Conservation (phyloP, 805 yeast species). For the Cyberlindnera maritima region DNA sequence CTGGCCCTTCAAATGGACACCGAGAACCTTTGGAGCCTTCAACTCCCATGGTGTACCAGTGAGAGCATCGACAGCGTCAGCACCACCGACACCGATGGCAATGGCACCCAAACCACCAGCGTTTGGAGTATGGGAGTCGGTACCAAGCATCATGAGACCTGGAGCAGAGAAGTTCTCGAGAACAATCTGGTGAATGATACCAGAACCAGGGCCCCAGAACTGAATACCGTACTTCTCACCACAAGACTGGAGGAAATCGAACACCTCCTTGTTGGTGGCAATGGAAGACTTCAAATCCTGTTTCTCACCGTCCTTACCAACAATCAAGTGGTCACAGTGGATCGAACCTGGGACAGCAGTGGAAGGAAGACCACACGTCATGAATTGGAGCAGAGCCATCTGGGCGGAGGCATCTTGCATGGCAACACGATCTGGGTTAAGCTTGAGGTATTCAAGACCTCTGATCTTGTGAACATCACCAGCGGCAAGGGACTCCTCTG, state of each 20-base stretch:
- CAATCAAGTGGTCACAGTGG: constrained; percentile 97
- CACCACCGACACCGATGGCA: constrained; percentile 99
- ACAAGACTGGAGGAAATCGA: constrained; percentile 89
- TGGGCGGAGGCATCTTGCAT: constrained; percentile 99
- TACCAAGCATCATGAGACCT: constrained; percentile 95
- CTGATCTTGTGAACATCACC: constrained; percentile 56
- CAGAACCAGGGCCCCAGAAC: constrained; percentile 99
- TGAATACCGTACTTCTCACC: constrained; percentile 95
- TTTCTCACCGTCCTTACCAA: constrained; percentile 91
- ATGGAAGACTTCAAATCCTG: constrained; percentile 79
- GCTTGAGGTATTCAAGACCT: constrained; percentile 87
- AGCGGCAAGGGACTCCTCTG: constrained; percentile 72
- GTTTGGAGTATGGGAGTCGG: constrained; percentile 98
- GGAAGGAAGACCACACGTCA: constrained; percentile 88
- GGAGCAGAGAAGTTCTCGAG: constrained; percentile 96
- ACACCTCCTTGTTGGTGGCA: constrained; percentile 88
- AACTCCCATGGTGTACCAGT: constrained; percentile 99
- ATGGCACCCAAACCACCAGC: constrained; percentile 99
- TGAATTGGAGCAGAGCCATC: constrained; percentile 97
- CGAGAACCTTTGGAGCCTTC: constrained; percentile 93
- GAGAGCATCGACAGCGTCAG: constrained; percentile 97
- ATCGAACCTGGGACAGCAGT: constrained; percentile 94
- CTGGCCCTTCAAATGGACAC: constrained; percentile 88
- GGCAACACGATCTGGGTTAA: constrained; percentile 96
- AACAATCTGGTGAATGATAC: constrained; percentile 97